A percentile compares a stretch with the other conserved stretches of the same genome.
These are phyloP conservation scores for Acacia pycnantha DNA, from an alignment of 331 rosid species.

Conservation along the genomic window DNA sequence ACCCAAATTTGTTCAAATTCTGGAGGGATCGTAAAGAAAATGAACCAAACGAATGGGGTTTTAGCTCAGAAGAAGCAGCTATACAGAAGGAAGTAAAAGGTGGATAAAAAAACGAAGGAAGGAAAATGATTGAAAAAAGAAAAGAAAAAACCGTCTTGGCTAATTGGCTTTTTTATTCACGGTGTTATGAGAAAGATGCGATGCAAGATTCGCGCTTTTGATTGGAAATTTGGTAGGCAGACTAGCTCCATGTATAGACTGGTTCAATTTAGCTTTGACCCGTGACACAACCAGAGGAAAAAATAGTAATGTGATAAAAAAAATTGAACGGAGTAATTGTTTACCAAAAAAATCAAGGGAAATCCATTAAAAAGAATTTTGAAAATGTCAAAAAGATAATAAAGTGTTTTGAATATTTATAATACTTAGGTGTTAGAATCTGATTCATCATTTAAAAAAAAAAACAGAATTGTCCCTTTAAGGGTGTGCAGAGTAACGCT, in stretches of 20 bases:
- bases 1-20: background rate
- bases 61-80: constrained; percentile 4
- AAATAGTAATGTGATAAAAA: background rate
- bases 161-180: background rate
- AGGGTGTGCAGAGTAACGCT: no score
- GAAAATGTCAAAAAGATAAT: no score
- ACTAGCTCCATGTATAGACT: background rate
- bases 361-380: no score
- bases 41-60: background rate
- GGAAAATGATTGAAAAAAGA: constrained; percentile 9
- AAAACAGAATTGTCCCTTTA: no score
- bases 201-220: constrained; percentile 8
- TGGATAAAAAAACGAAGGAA: background rate
- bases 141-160: background rate
- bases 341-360: no score
- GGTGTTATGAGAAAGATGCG: background rate
- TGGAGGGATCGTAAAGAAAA: background rate
- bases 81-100: background rate
- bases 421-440: no score
- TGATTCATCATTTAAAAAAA: no score
- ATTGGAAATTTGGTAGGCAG: background rate
- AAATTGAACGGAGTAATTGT: no score
- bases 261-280: constrained; percentile 22
- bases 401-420: no score
- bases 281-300: constrained; percentile 6